phyloP scores from a whole-genome alignment of 1,139 yeast genomes.

The Candida albicans region DNA sequence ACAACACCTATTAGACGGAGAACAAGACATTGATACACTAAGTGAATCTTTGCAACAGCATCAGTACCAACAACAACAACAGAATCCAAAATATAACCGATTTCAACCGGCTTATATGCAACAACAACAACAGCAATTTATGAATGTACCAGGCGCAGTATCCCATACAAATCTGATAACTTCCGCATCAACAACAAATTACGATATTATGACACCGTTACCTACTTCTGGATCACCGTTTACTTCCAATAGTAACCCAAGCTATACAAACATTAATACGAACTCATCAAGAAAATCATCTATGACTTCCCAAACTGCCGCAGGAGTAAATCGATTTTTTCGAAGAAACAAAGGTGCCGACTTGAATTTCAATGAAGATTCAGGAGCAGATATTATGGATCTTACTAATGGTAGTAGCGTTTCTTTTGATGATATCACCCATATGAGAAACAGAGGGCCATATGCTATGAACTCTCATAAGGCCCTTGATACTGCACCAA shows the following conservation, averaged over 20 bases:
- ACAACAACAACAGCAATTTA: slow-evolving; percentile 13
- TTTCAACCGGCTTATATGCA: slow-evolving; percentile 15
- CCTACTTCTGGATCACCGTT: slow-evolving; percentile 7
- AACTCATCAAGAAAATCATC: slow-evolving; percentile 38
- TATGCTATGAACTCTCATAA: slow-evolving; percentile 48
- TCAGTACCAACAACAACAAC: slow-evolving; percentile 15
- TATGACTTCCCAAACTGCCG: slow-evolving; percentile 39
- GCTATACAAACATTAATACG: slow-evolving; percentile 4
- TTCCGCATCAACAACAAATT: slow-evolving; percentile 13
- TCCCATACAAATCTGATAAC: slow-evolving; percentile 12
- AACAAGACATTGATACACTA: slow-evolving; percentile 26
- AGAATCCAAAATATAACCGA: slow-evolving; percentile 9
- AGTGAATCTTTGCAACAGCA: slow-evolving; percentile 16
- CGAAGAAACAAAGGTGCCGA: slow-evolving; percentile 39
- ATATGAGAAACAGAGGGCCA: slow-evolving; percentile 62
- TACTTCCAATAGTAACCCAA: slow-evolving; percentile 5
- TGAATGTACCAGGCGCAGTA: slow-evolving; percentile 6
- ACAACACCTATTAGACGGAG: slow-evolving; percentile 36
- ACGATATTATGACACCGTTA: slow-evolving; percentile 20
- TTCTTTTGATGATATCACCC: slow-evolving; percentile 64
- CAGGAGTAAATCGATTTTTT: slow-evolving; percentile 43
- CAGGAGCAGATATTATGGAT: slow-evolving; percentile 48
- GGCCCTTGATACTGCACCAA: slow-evolving; percentile 61
- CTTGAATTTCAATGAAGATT: slow-evolving; percentile 49
- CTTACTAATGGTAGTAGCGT: slow-evolving; percentile 41